Evolutionary conservation across 2,329 filamentous ascomycete genomes (phyloP), one percentile per base, ranked within the genome.

Genomic region (Mycocentrospora acerina): DNA sequence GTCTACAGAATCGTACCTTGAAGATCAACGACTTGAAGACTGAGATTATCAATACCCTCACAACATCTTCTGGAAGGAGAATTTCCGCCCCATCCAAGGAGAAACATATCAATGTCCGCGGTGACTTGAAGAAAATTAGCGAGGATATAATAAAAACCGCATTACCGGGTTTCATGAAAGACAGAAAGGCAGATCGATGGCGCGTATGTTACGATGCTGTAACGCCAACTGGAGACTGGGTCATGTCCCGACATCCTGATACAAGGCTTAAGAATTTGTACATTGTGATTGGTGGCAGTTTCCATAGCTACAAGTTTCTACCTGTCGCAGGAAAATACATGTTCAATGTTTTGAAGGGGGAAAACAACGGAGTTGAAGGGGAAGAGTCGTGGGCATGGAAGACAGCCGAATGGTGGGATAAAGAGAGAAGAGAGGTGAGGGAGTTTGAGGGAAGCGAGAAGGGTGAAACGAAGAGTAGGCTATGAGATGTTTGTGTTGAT

Each of bases 221-320:
- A 25, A 81, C 79, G 2, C 78, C 79, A 1, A 79, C 75, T 7
- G 79, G 84, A 59, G 80, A 84, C 55, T 81, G 81, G 51, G 68
- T 85, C 36, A 76, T 85, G 51, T 73, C 74, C 7, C 60, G 47
- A 19, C 73, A 77, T 55, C 74, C 78, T 2, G 71, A 79, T 44
- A 61, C 71, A 5, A 63, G 71, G 8, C 50, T 76, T 55, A 14
- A 58, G 59, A 79, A 78, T 42, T 61, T 85, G 11, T 83, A 77
- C 59, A 59, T 86, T 16, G 81, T 81, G 0, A 78, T 77, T 0
- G 81, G 78, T 10, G 81, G 82, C 1, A 83, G 79, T 10, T 62
- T 83, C 46, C 81, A 85, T 55, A 76, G 77, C 19, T 83, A 77
- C 74, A 84, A 85, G 59, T 83, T 86, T 54, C 66, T 85, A 17